Conservation (phyloP, 139 green algal species). For the Spirogloea muscicola region DNA sequence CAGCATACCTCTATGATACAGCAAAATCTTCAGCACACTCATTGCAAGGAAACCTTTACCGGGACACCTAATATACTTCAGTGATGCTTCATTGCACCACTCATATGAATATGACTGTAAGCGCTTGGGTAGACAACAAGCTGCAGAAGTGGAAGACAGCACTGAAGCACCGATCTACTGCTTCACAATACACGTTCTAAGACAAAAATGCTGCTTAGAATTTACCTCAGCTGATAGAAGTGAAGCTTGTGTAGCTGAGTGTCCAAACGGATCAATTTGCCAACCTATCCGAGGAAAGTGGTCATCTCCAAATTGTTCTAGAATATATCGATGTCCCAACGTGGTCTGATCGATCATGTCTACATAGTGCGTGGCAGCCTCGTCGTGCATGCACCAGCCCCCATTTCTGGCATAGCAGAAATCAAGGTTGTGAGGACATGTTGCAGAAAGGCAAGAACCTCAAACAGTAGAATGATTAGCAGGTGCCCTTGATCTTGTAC, state of each 20-base stretch:
- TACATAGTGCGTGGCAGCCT: slow-evolving; percentile 75
- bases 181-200: too few species aligned
- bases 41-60: too few species aligned
- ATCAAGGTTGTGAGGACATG: not conserved
- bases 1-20: too few species aligned
- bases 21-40: too few species aligned
- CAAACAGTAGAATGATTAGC: not conserved
- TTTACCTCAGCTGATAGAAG: slow-evolving; percentile 63
- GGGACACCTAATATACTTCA: too few species aligned
- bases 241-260: slow-evolving; percentile 73
- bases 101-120: too few species aligned
- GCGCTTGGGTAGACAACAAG: too few species aligned
- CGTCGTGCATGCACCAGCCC: slow-evolving; percentile 81
- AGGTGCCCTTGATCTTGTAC: not conserved
- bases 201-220: too few species aligned
- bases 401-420: slow-evolving; percentile 39
- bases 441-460: not conserved
- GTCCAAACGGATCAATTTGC: slow-evolving; percentile 91
- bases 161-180: too few species aligned
- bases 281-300: slow-evolving; percentile 62
- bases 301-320: slow-evolving; percentile 34
- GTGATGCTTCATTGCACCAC: too few species aligned
- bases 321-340: slow-evolving; percentile 62
- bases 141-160: too few species aligned
- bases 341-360: slow-evolving; percentile 89